Conservation (phyloP, 2,329 filamentous ascomycete species). For the Pseudocercospora cruenta region DNA sequence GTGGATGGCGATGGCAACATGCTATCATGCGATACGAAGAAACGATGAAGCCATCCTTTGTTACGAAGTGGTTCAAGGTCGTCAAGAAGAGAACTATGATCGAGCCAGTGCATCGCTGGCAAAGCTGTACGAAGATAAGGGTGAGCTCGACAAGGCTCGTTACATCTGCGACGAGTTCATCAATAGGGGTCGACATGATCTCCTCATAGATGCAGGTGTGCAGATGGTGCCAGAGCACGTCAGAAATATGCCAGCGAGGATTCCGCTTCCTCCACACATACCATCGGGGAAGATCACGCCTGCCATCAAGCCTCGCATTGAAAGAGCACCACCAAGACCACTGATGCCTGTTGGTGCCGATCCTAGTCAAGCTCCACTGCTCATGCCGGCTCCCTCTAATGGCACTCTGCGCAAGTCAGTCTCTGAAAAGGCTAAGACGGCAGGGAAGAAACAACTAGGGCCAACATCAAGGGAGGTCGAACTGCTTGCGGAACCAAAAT, state of each 20-base stretch:
- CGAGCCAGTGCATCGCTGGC: conserved; percentile 56
- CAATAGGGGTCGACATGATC: conserved; percentile 53
- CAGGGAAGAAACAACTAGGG: conserved; percentile 41
- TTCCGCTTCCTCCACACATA: neutral
- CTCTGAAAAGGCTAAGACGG: neutral
- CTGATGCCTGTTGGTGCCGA: neutral
- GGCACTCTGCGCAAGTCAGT: neutral
- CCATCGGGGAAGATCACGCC: conserved; percentile 2
- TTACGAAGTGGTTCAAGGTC: conserved; percentile 69
- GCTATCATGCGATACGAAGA: conserved; percentile 67
- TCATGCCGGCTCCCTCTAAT: neutral
- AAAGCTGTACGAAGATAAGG: conserved; percentile 75
- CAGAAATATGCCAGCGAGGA: conserved; percentile 3
- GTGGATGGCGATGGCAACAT: conserved; percentile 64
- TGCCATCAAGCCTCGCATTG: conserved; percentile 6
- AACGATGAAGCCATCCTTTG: conserved; percentile 73
- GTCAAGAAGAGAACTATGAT: conserved; percentile 22
- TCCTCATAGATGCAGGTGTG: conserved; percentile 28
- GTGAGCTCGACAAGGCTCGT: conserved; percentile 74
- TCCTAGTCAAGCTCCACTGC: neutral
- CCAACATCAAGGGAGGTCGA: conserved; percentile 70
- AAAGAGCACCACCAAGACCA: neutral
- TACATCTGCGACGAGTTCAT: conserved; percentile 77
- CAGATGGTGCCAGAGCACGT: conserved; percentile 27
- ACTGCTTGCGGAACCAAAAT: neutral